Evolutionary conservation across 495 filamentous ascomycete genomes (phyloP), one percentile per base, ranked within the genome.

Genomic region (Aspergillus coremiiformis): DNA sequence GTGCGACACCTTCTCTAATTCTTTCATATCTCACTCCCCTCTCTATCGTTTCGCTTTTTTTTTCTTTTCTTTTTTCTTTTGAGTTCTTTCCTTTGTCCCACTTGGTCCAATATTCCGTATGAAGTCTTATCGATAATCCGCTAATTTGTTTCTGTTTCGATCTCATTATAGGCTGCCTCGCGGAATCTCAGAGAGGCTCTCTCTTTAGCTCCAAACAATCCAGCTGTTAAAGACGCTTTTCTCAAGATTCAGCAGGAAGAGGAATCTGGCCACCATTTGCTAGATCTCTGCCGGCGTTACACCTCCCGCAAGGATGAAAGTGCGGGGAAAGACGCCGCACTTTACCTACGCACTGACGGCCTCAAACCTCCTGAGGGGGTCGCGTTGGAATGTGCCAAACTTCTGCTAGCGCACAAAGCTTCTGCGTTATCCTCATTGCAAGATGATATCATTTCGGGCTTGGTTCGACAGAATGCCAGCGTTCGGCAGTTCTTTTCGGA

Each of bases 151-250:
- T 35, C n/a, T 35, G 11, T 35, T 35, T 35, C 5, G 14, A 4
- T 15, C 32, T 35, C 11, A 41, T 41, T 21, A 47, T 56, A 84
- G 81, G 78, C 77, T 42, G 80, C 78, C 22, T 74, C 77, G 32
- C 72, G 80, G 47, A 77, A 77, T 45, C 70, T 86, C 39, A 75
- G 79, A 65, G 79, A 86, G 70, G 83, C 83, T 20, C 71, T 78
- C 48, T 75, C 75, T n/a, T 68, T 86, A 42, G 78, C 78, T 14
- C 78, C 82, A 20, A 71, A 81, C 2, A 76, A 84, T 58, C 47
- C 66, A 19, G 52, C 72, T 51, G 74, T 85, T 48, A 76, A 76
- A 66, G 68, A 66, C 20, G 77, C 75, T 26, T 74, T 82, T 44
- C 54, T 76, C 23, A 73, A 72, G 51, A 70, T 83, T 44, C 70